A percentile compares a stretch with the other conserved stretches of the same genome.
phyloP scores from a whole-genome alignment of 2,329 filamentous ascomycete species.

The Fusarium luffae region DNA sequence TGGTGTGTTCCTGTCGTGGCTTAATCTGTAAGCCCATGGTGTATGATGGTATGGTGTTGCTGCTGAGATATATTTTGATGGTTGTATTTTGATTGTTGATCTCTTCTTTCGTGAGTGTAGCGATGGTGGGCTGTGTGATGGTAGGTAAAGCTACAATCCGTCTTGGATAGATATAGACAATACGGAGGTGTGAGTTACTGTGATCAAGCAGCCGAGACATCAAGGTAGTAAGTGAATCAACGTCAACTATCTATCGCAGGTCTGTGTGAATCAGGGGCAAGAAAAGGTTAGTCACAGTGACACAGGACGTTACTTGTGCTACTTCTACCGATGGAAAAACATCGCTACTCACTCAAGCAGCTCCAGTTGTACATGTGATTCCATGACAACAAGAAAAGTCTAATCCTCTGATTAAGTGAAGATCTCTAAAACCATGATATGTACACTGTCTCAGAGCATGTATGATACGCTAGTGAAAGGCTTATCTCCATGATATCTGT shows the following conservation, averaged over 20 bases:
- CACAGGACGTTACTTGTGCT: not conserved
- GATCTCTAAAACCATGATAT: rapidly evolving
- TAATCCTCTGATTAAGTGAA: not conserved
- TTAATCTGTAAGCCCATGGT: too few species aligned
- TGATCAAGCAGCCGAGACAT: not conserved
- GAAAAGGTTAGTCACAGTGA: not conserved
- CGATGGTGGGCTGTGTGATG: not conserved
- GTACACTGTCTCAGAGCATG: not conserved
- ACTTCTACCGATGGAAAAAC: not conserved
- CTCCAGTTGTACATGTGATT: not conserved
- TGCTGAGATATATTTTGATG: not conserved
- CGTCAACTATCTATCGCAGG: too few species aligned
- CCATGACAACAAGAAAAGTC: not conserved
- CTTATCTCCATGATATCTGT: not conserved
- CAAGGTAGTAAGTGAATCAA: too few species aligned
- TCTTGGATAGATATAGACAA: not conserved
- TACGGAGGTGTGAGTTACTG: not conserved
- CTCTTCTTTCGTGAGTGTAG: too few species aligned
- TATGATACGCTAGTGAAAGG: not conserved
- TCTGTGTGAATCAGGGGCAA: not conserved
- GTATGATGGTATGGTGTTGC: too few species aligned
- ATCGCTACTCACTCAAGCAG: not conserved
- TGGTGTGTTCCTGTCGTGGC: too few species aligned
- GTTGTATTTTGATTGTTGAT: too few species aligned
- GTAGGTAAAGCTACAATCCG: rapidly evolving